Conservation (phyloP, 2,329 filamentous ascomycete genomes). For the Stagonosporopsis tanaceti region DNA sequence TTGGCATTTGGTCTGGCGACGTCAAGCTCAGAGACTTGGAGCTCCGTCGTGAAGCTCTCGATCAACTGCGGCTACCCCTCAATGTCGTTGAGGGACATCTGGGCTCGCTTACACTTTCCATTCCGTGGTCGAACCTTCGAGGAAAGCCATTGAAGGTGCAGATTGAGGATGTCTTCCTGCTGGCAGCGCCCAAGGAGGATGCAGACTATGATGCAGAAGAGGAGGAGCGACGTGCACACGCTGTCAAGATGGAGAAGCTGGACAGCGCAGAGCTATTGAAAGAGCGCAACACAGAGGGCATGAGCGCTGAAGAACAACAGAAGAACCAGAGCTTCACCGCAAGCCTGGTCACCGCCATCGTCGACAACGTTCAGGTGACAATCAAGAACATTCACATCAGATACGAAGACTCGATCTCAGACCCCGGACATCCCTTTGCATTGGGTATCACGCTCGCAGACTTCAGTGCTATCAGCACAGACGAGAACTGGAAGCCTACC, state of each 20-base stretch:
- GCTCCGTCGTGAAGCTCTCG: conserved; percentile 90
- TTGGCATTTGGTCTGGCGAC: conserved; percentile 98
- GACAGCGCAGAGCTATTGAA: conserved; percentile 95
- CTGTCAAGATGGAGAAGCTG: conserved; percentile 98
- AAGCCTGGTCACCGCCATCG: conserved; percentile 92
- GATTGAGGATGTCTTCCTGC: conserved; percentile 94
- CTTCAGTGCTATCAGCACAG: conserved; percentile 95
- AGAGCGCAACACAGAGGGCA: conserved; percentile 88
- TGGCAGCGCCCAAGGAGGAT: conserved; percentile 95
- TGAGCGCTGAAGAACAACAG: conserved; percentile 94
- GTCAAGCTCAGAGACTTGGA: conserved; percentile 94
- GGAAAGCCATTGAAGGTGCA: conserved; percentile 93
- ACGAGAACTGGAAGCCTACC: conserved; percentile 92
- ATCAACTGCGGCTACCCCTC: conserved; percentile 94
- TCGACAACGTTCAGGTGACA: conserved; percentile 96
- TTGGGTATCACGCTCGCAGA: conserved; percentile 92
- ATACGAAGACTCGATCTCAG: conserved; percentile 96
- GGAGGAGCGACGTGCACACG: conserved; percentile 83
- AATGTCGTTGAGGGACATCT: conserved; percentile 97
- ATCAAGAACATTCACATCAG: conserved; percentile 98
- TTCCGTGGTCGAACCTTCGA: conserved; percentile 96
- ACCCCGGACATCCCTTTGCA: conserved; percentile 93
- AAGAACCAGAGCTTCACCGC: conserved; percentile 98
- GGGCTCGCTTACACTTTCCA: conserved; percentile 87
- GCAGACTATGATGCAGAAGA: conserved; percentile 92